Percentiles rank a stretch among this genome's conserved stretches.
Conservation (phyloP, 441 rosid species). For the Capsella rubella region DNA sequence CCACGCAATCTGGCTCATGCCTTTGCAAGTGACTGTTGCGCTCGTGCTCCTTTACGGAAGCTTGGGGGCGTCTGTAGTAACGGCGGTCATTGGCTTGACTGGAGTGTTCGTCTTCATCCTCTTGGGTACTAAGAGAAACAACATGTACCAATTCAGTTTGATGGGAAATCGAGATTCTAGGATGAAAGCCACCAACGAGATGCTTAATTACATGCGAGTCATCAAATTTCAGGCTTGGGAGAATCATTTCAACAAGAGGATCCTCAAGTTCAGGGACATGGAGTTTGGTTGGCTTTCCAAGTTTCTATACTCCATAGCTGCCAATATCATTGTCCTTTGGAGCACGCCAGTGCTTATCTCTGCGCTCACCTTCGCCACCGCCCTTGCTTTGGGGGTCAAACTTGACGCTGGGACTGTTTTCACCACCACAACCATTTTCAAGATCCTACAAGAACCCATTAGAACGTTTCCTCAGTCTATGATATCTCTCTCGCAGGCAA, state of each 20-base stretch:
- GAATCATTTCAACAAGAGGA: constrained; percentile 80
- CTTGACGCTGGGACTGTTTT: constrained; percentile 88
- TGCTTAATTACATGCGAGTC: constrained; percentile 88
- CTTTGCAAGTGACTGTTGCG: constrained; percentile 73
- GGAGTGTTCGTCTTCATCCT: constrained; percentile 57
- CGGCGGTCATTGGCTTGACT: constrained; percentile 58
- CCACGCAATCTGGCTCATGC: constrained; percentile 87
- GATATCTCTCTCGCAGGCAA: constrained; percentile 90
- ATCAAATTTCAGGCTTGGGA: constrained; percentile 96
- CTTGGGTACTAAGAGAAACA: constrained; percentile 67
- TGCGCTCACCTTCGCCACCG: constrained; percentile 72
- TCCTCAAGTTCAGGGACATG: constrained; percentile 63
- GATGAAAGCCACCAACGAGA: constrained; percentile 89
- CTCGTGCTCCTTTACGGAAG: constrained; percentile 62
- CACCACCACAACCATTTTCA: constrained; percentile 77
- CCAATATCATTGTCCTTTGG: constrained; percentile 75
- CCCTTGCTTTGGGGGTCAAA: constrained; percentile 62
- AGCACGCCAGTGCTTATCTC: constrained; percentile 75
- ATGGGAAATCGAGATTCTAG: constrained; percentile 78
- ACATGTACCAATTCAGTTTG: constrained; percentile 63
- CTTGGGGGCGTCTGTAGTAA: constrained; percentile 63
- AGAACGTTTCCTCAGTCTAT: constrained; percentile 85
- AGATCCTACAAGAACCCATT: constrained; percentile 91
- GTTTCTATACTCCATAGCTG: constrained; percentile 73
- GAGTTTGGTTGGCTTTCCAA: constrained; percentile 83